Evolutionary conservation across 2,329 filamentous ascomycete species (phyloP), one percentile per base, ranked within the genome.

Genomic region (Colletotrichum echinochloae): DNA sequence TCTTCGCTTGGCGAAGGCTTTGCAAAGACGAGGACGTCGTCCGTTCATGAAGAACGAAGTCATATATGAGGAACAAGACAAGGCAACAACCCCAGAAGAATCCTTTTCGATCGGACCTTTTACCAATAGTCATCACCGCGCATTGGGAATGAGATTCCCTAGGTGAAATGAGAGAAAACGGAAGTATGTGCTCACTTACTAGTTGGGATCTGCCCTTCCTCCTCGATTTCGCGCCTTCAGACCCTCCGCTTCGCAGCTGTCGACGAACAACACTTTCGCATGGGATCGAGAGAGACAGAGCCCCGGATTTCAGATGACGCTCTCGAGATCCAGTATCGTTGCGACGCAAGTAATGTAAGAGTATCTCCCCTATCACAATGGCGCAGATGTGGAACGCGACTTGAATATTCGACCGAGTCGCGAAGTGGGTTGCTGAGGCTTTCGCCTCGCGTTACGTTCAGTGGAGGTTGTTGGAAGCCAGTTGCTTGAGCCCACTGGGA

Each of bases 61-160:
- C 74, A 70, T 73, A 60, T 60, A 60, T 20, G 26, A 46, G 65
- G 54, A 56, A 65, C 52, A 71, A 66, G 66, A 65, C 61, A 67
- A 74, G 74, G 75, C 76, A 76, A 76, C 77, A 79, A 78, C 81
- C 87, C 85, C 87, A 83, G 84, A 78, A 78, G 79, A 76, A 79
- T 77, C 79, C 79, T 77, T 77, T 79, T 82, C 80, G 80, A 84
- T 90, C 87, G 82, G 88, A 88, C 88, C 88, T 90, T 90, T 90
- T 90, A 90, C 88, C 88, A 88, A 80, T 77, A 72, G 77, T 85
- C 87, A 89, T 90, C 88, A 87, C 84, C 67, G 80, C 72, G 64
- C 56, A 30, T 48, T 55, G 60, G 49, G n/a, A 41, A 54, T 7
- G 37, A 33, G 5, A 35, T 30, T 30, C 20, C 16, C 16, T 26